Evolutionary conservation across 495 filamentous ascomycete genomes (phyloP).

Genomic region (Hypoxylon crocopeplum): DNA sequence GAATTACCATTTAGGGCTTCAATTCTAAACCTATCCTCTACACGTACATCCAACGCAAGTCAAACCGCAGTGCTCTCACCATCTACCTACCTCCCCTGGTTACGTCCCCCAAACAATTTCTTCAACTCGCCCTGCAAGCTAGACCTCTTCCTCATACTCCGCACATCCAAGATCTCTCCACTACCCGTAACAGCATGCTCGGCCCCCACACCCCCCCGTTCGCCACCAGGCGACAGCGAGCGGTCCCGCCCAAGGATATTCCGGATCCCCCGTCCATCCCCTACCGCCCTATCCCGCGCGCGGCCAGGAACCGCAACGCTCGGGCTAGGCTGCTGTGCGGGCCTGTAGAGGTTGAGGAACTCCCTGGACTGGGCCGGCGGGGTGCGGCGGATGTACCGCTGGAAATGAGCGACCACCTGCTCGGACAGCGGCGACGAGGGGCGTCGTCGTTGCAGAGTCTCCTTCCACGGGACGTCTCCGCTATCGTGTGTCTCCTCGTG

Average conservation of each 20-base stretch:
- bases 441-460: neutral
- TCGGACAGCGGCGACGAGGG: slow-evolving; percentile 26
- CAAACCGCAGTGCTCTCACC: neutral
- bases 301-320: slow-evolving; percentile 22
- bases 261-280: slow-evolving; percentile 5
- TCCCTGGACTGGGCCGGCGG: slow-evolving; percentile 33
- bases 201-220: neutral
- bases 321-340: neutral
- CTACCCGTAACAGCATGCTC: slow-evolving; percentile 8
- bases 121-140: slow-evolving; percentile 44
- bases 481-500: neutral
- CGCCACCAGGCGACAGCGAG: slow-evolving; percentile 7
- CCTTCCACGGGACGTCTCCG: neutral
- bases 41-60: neutral
- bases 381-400: slow-evolving; percentile 14
- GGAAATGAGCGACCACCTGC: slow-evolving; percentile 7
- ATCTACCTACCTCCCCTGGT: neutral
- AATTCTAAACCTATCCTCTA: neutral
- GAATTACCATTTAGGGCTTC: neutral
- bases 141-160: slow-evolving; percentile 26
- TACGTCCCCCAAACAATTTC: slow-evolving; percentile 45
- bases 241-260: slow-evolving; percentile 10
- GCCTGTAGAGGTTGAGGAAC: slow-evolving; percentile 26
- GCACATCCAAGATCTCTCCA: slow-evolving; percentile 14
- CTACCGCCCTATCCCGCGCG: neutral